These are phyloP conservation scores for Plenodomus lindquistii DNA, from an alignment of 2,329 filamentous ascomycete species.

Conservation along the genomic window DNA sequence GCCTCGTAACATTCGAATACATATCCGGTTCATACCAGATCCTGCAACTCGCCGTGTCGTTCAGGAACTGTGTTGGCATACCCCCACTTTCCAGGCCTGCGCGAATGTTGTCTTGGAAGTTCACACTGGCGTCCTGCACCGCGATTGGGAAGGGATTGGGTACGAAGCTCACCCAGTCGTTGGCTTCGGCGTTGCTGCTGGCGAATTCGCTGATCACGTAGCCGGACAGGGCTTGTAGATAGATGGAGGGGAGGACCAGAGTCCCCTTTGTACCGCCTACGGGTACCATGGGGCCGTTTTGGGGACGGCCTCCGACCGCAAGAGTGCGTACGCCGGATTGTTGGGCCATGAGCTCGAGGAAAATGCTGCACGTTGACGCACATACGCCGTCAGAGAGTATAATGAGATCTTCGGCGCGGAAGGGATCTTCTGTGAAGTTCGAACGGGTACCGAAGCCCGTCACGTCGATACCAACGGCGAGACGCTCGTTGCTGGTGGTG, in stretches of 20 bases:
- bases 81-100: slow-evolving; percentile 34
- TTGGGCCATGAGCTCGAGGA: slow-evolving; percentile 52
- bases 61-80: slow-evolving; percentile 62
- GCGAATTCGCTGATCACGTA: slow-evolving; percentile 28
- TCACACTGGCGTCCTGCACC: slow-evolving; percentile 32
- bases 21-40: slow-evolving; percentile 62
- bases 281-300: slow-evolving; percentile 47
- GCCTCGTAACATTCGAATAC: slow-evolving; percentile 53
- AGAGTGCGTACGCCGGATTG: slow-evolving; percentile 49
- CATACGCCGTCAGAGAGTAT: slow-evolving; percentile 52
- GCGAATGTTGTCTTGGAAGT: slow-evolving; percentile 47
- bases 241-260: slow-evolving; percentile 32
- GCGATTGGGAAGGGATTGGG: slow-evolving; percentile 31
- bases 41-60: slow-evolving; percentile 64
- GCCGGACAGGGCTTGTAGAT: slow-evolving; percentile 24
- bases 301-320: slow-evolving; percentile 49
- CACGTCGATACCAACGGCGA: slow-evolving; percentile 32
- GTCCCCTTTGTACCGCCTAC: slow-evolving; percentile 53
- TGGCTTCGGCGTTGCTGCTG: slow-evolving; percentile 6
- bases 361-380: slow-evolving; percentile 52
- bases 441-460: slow-evolving; percentile 33
- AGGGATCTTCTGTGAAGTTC: slow-evolving; percentile 39
- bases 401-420: slow-evolving; percentile 45
- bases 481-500: slow-evolving; percentile 34
- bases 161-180: slow-evolving; percentile 27